phyloP scores from a whole-genome alignment of 2,329 filamentous ascomycete species.

The Penicillium sp. region DNA sequence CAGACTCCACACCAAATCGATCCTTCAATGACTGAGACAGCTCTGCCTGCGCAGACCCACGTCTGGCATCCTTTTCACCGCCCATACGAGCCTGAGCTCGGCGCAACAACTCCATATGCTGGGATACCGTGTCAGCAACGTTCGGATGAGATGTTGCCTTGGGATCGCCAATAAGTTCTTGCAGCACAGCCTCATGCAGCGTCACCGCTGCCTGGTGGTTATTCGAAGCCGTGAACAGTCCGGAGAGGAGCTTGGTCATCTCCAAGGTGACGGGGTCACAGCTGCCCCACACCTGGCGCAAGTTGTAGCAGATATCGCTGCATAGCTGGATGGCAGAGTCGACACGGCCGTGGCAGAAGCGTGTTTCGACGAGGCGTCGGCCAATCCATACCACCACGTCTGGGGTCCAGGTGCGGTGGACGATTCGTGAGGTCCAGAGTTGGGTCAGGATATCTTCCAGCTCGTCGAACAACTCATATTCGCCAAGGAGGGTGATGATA shows the following conservation, averaged over 20 bases:
- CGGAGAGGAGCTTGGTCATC: slow-evolving; percentile 51
- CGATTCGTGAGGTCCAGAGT: slow-evolving; percentile 49
- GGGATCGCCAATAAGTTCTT: slow-evolving; percentile 31
- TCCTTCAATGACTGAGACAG: slow-evolving; percentile 29
- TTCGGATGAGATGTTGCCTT: slow-evolving; percentile 21
- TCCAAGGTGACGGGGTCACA: slow-evolving; percentile 50
- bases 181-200: slow-evolving; percentile 33
- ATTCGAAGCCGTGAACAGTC: slow-evolving; percentile 48
- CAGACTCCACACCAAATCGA: slow-evolving; percentile 28
- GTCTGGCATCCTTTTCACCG: slow-evolving; percentile 9
- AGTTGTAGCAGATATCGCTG: slow-evolving; percentile 57
- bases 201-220: slow-evolving; percentile 32
- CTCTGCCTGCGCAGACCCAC: slow-evolving; percentile 25
- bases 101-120: slow-evolving; percentile 34
- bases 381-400: slow-evolving; percentile 53
- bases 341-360: slow-evolving; percentile 50
- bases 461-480: slow-evolving; percentile 40
- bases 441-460: slow-evolving; percentile 44
- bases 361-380: slow-evolving; percentile 53
- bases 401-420: slow-evolving; percentile 47
- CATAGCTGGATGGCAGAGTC: slow-evolving; percentile 48
- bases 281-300: slow-evolving; percentile 53
- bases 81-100: slow-evolving; percentile 29
- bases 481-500: slow-evolving; percentile 38
- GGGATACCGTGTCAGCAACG: slow-evolving; percentile 27